phyloP scores from a whole-genome alignment of 106 monocot genomes.

The Dendrobium chrysotoxum region DNA sequence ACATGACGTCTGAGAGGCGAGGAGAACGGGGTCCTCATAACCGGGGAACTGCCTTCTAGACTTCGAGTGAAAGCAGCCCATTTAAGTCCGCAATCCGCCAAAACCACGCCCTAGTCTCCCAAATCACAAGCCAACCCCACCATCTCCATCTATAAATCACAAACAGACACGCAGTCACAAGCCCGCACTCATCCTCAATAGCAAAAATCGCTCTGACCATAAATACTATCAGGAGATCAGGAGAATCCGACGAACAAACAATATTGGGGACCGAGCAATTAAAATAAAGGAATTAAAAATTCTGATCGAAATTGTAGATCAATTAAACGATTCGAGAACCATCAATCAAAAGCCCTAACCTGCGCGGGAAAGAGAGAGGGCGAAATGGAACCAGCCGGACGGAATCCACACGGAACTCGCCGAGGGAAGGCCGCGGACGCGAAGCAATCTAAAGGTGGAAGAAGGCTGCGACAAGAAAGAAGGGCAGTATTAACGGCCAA shows the following conservation, averaged over 20 bases:
- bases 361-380: not conserved
- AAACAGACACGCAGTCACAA: not conserved
- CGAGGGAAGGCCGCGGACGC: not conserved
- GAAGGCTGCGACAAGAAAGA: not conserved
- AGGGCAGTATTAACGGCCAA: not conserved
- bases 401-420: constrained; percentile 2
- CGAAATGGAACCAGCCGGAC: not conserved
- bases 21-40: not conserved
- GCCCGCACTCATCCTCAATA: not conserved
- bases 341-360: not conserved
- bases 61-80: not conserved
- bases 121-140: not conserved
- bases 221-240: too few species aligned
- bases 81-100: not conserved
- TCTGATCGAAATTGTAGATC: not conserved
- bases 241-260: too few species aligned
- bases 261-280: too few species aligned
- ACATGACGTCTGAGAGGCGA: constrained; percentile 2
- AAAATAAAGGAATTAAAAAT: not conserved
- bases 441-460: not conserved
- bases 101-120: not conserved
- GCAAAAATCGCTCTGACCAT: too few species aligned
- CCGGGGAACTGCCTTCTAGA: not conserved
- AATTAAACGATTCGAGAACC: not conserved
- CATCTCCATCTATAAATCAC: not conserved